These are phyloP conservation scores for Ophiosphaerella narmari DNA, from an alignment of 2,329 filamentous ascomycete genomes.

Conservation along the genomic window DNA sequence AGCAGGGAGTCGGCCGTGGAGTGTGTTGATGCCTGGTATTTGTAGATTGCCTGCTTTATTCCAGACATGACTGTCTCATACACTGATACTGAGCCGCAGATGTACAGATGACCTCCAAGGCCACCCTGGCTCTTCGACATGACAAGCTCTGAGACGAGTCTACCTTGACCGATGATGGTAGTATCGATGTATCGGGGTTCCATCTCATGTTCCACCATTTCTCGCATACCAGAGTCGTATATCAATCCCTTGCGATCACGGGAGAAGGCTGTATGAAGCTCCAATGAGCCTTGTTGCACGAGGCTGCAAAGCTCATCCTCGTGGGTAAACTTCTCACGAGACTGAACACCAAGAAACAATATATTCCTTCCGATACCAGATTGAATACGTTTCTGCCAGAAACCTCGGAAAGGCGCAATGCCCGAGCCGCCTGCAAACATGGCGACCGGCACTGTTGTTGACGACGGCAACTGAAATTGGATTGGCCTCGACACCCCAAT, in stretches of 20 bases:
- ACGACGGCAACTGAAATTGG: slow-evolving; percentile 58
- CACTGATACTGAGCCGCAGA: slow-evolving; percentile 56
- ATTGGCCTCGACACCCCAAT: slow-evolving; percentile 58
- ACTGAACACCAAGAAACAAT: slow-evolving; percentile 59
- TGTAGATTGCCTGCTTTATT: slow-evolving; percentile 60
- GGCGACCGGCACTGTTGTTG: slow-evolving; percentile 56
- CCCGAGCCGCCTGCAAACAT: slow-evolving; percentile 61
- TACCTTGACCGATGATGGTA: slow-evolving; percentile 57
- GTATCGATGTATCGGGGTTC: slow-evolving; percentile 59
- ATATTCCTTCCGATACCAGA: slow-evolving; percentile 53
- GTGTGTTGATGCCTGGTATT: slow-evolving; percentile 57
- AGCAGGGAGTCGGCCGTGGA: slow-evolving; percentile 57
- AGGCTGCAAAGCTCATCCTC: slow-evolving; percentile 55
- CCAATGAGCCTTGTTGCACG: slow-evolving; percentile 54
- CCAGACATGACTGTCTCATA: slow-evolving; percentile 61
- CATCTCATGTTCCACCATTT: slow-evolving; percentile 56
- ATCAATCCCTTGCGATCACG: slow-evolving; percentile 54
- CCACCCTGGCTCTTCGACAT: slow-evolving; percentile 63
- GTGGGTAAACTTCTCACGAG: slow-evolving; percentile 58
- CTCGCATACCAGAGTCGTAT: slow-evolving; percentile 48
- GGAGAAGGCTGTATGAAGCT: slow-evolving; percentile 59
- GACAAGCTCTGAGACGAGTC: slow-evolving; percentile 57
- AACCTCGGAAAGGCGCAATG: slow-evolving; percentile 60
- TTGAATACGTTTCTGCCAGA: slow-evolving; percentile 57
- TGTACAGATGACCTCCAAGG: slow-evolving; percentile 54